Percentiles rank a stretch among this genome's conserved stretches.
Evolutionary conservation across 164 flowering plant genomes (phyloP).

Genomic region (Chimonanthus praecox): DNA sequence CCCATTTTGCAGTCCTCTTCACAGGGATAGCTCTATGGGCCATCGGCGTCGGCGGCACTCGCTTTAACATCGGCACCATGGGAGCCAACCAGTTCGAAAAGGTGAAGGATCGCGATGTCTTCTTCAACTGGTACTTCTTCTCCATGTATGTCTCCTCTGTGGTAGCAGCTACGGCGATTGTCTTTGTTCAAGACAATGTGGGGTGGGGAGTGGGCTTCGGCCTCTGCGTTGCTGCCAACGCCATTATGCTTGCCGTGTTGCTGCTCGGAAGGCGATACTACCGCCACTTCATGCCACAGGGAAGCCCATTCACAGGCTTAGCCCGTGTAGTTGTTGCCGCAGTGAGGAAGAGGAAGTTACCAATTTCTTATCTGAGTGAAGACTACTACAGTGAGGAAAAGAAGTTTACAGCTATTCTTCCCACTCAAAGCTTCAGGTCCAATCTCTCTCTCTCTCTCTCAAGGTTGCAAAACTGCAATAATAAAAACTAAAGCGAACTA

Average conservation of each 20-base stretch:
- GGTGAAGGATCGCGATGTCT: neutral
- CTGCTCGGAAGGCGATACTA: neutral
- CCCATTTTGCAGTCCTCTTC: neutral
- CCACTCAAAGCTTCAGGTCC: neutral
- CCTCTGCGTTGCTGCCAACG: neutral
- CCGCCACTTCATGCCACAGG: neutral
- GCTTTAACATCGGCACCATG: neutral
- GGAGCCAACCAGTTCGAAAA: neutral
- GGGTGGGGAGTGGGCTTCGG: neutral
- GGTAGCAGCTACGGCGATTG: neutral
- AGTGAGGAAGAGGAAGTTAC: neutral
- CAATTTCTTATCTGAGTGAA: neutral
- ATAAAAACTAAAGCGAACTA: too few relatives aligned
- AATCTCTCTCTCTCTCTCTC: neutral
- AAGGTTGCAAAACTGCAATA: too few relatives aligned
- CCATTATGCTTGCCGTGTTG: neutral
- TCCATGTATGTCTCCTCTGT: neutral
- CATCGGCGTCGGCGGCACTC: neutral
- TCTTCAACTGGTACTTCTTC: neutral
- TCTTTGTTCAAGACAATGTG: neutral
- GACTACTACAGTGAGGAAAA: neutral
- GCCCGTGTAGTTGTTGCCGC: neutral
- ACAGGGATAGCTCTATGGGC: neutral
- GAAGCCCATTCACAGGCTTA: neutral
- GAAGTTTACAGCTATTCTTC: neutral